Evolutionary conservation across 2,329 filamentous ascomycete genomes (phyloP).

Genomic region (Verticillium longisporum): DNA sequence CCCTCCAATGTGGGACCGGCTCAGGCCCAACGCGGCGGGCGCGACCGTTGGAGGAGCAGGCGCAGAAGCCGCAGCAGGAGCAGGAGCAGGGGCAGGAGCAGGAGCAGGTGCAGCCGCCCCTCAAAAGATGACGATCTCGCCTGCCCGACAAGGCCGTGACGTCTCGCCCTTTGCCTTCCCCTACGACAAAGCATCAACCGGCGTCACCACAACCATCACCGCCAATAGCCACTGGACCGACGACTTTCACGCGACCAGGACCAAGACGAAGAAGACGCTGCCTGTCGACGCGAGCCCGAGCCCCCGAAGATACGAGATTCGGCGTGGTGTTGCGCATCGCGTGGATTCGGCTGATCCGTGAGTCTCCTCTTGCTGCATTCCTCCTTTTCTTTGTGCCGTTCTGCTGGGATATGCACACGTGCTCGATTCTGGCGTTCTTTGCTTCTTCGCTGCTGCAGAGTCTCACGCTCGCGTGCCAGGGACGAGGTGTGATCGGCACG

Average conservation of each 20-base stretch:
- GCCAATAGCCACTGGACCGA: neutral
- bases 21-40: neutral
- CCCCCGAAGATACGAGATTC: conserved; percentile 1
- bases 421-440: too few species aligned
- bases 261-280: neutral
- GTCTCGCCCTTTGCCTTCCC: neutral
- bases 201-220: neutral
- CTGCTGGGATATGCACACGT: neutral
- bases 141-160: neutral
- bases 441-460: neutral
- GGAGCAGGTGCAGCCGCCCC: neutral
- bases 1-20: neutral
- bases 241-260: neutral
- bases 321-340: neutral
- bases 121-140: neutral
- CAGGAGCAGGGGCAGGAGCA: too few species aligned
- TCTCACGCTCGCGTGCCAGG: too few species aligned
- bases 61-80: too few species aligned
- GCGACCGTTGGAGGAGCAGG: neutral
- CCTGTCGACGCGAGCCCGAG: neutral
- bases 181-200: neutral
- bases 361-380: neutral
- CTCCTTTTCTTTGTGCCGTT: neutral
- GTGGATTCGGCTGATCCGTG: neutral
- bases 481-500: too few species aligned